phyloP scores from a whole-genome alignment of 2,329 filamentous ascomycete species.

The Capronia epimyces region DNA sequence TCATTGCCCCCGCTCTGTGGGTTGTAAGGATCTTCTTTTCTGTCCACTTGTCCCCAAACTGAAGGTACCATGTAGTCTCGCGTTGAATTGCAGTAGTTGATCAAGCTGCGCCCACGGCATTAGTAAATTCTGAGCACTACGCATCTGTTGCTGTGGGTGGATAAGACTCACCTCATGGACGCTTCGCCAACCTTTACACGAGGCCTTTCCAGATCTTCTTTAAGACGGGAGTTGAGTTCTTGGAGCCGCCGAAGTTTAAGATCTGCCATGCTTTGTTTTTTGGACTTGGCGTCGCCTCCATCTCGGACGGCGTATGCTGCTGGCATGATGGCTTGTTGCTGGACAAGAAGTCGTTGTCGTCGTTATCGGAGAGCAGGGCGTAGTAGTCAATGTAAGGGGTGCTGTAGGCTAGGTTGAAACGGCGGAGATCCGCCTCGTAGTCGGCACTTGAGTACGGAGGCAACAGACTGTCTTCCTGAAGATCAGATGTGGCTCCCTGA shows the following conservation, averaged over 20 bases:
- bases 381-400: constrained; percentile 16
- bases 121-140: constrained; percentile 1
- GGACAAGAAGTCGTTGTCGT: constrained; percentile 13
- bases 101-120: constrained; percentile 61
- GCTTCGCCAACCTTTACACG: constrained; percentile 94
- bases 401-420: constrained; percentile 3
- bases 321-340: constrained; percentile 45
- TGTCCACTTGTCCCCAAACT: constrained; percentile 90
- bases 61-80: constrained; percentile 99
- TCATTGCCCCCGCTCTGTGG: constrained; percentile 70
- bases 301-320: constrained; percentile 61
- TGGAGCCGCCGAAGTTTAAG: constrained; percentile 93
- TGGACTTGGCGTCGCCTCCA: constrained; percentile 67
- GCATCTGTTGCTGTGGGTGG: not conserved
- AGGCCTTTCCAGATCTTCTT: constrained; percentile 92
- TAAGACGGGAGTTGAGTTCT: constrained; percentile 91
- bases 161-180: constrained; percentile 64
- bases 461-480: constrained; percentile 12
- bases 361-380: constrained; percentile 12
- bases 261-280: constrained; percentile 99
- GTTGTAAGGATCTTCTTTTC: constrained; percentile 96
- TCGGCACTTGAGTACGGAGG: not conserved
- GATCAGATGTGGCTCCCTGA: no score
- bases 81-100: constrained; percentile 95
- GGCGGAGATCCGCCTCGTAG: not conserved